Evolutionary conservation across 768 basidiomycete genomes (phyloP), one percentile per base, ranked within the genome.

Genomic region (Coprinopsis cinerea): DNA sequence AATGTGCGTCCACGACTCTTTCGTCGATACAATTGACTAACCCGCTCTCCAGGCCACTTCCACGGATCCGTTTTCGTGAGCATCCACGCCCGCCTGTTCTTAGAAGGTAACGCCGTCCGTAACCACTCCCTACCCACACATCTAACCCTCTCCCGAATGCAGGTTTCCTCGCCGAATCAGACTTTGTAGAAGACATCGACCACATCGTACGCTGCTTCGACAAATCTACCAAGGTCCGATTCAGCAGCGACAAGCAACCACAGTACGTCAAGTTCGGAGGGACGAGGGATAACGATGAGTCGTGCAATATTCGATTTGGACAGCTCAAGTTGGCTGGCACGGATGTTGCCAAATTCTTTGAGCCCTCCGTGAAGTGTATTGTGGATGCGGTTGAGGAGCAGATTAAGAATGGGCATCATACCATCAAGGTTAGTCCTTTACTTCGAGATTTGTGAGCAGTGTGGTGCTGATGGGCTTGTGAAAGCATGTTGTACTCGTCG

Each of bases 31-130:
- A 10, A 15, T 40, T 26, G 9, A 2, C 28, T 32, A 39, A 44
- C 4, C 32, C 35, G 20, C 6, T 25, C 20, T 48, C 13, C 43
- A 79, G 78, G 76, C 55, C 68, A 67, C 32, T 67, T 79, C 41
- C 65, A 72, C 49, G 78, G 78, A 18, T 77, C 78, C 0, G 66
- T 77, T 2, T 79, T 76, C 49, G 73, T 81, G 24, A 77, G 66
- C 22, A 67, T 66, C 28, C 68, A 71, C 20, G 77, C 77, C 14
- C 58, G 60, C 1, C 47, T 60, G 20, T 69, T 69, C 58, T 62
- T 80, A 2, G 51, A 64, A 49, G 56, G 77, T 77, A 55, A 5
- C 61, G 52, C 22, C 15, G 23, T 20, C 28, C 24, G 26, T 39
- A 35, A 39, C 10, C 10, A 18, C 36, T 39, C 6, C 6, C 6